Evolutionary conservation across 106 monocot genomes (phyloP).

Genomic region (Triglochin maritima): DNA sequence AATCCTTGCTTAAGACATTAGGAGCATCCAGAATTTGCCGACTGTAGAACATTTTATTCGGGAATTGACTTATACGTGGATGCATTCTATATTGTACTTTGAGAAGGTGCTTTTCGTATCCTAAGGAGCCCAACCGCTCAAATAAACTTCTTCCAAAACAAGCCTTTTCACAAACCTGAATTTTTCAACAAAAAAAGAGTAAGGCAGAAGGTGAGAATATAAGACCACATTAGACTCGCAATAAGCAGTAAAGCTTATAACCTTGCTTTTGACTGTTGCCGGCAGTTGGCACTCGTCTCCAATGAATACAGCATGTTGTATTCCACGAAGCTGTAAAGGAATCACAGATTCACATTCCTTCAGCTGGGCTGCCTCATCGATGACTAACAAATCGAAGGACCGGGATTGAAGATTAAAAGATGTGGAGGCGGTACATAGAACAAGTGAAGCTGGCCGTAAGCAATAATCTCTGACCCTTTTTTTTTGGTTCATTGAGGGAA

Average conservation of each 20-base stretch:
- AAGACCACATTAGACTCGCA: neutral
- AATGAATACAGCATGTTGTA: constrained; percentile 44
- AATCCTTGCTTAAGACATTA: constrained; percentile 15
- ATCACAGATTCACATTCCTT: constrained; percentile 70
- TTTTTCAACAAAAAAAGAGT: neutral
- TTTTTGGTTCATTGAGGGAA: constrained; percentile 14
- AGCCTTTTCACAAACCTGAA: constrained; percentile 32
- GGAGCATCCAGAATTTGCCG: constrained; percentile 34
- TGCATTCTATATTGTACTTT: constrained; percentile 76
- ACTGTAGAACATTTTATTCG: constrained; percentile 44
- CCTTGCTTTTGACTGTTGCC: constrained; percentile 66
- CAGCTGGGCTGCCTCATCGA: constrained; percentile 67
- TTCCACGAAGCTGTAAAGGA: constrained; percentile 27
- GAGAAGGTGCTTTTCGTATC: constrained; percentile 47
- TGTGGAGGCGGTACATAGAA: constrained; percentile 45
- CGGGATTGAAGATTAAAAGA: constrained; percentile 27
- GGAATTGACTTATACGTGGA: constrained; percentile 60
- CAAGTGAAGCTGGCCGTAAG: constrained; percentile 17
- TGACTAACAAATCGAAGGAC: constrained; percentile 35
- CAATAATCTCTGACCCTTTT: constrained; percentile 20
- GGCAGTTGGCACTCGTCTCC: constrained; percentile 66
- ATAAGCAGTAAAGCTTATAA: constrained; percentile 1
- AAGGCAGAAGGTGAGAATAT: neutral
- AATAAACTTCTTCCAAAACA: constrained; percentile 55
- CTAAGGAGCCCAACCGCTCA: constrained; percentile 47